A percentile compares a stretch with the other conserved stretches of the same genome.
phyloP scores from a whole-genome alignment of 2,329 filamentous ascomycete species.

The Cercospora sp. region DNA sequence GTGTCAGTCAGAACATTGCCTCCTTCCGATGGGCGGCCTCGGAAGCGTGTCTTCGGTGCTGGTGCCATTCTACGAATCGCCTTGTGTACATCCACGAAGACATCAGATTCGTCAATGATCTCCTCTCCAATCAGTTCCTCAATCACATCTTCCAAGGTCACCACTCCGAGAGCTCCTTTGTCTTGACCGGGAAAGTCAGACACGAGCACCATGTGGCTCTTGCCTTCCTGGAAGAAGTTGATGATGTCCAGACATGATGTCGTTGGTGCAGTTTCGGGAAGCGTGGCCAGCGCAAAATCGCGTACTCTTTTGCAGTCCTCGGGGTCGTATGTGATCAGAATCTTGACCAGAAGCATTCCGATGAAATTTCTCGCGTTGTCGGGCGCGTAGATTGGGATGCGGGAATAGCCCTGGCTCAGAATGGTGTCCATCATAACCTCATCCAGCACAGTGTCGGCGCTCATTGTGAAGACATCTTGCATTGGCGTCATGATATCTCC shows the following conservation, averaged over 20 bases:
- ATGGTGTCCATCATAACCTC: constrained; percentile 94
- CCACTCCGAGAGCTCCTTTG: constrained; percentile 85
- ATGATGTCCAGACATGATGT: constrained; percentile 98
- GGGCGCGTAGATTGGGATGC: constrained; percentile 89
- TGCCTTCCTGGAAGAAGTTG: constrained; percentile 99
- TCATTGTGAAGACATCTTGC: constrained; percentile 94
- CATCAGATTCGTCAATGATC: constrained; percentile 98
- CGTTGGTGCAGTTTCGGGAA: constrained; percentile 91
- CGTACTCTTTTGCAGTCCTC: constrained; percentile 84
- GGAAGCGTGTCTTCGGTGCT: constrained; percentile 66
- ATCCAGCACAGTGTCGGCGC: constrained; percentile 89
- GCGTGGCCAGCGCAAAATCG: constrained; percentile 88
- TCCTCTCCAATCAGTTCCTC: constrained; percentile 99
- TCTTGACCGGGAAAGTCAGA: constrained; percentile 89
- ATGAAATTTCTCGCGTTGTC: constrained; percentile 86
- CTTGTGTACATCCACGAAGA: constrained; percentile 97
- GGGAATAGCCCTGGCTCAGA: constrained; percentile 87
- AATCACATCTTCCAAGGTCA: constrained; percentile 96
- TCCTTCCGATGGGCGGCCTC: constrained; percentile 16
- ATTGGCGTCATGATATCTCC: constrained; percentile 98
- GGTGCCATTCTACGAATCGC: constrained; percentile 87
- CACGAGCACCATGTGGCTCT: constrained; percentile 97
- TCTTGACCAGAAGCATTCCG: constrained; percentile 97
- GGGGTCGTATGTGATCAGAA: constrained; percentile 96
- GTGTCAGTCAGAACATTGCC: constrained; percentile 25